Percentiles rank a stretch among this genome's conserved stretches.
phyloP scores from a whole-genome alignment of 192 early-diverging fungal species.

The Coemansia sp. region DNA sequence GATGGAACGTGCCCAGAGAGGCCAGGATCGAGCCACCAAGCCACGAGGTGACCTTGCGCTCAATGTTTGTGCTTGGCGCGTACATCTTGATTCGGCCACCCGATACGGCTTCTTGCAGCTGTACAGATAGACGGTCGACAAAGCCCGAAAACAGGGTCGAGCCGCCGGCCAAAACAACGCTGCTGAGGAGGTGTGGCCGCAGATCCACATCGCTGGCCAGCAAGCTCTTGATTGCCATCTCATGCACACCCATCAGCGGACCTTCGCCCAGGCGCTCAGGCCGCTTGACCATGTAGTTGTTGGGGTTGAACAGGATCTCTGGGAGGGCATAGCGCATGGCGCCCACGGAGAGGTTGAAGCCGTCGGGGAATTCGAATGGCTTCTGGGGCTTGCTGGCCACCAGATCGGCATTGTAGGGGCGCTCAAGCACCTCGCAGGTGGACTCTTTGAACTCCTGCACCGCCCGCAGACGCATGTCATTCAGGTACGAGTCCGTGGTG shows the following conservation, averaged over 20 bases:
- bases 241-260: conserved; percentile 58
- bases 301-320: conserved; percentile 85
- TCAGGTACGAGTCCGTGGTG: conserved; percentile 57
- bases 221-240: conserved; percentile 72
- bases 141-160: conserved; percentile 85
- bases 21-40: conserved; percentile 94
- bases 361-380: conserved; percentile 93
- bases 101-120: conserved; percentile 27
- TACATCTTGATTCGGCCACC: conserved; percentile 74
- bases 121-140: conserved; percentile 65
- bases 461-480: conserved; percentile 69
- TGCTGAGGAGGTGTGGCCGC: conserved; percentile 73
- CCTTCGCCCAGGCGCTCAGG: conserved; percentile 14
- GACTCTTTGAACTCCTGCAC: conserved; percentile 95
- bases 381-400: conserved; percentile 66
- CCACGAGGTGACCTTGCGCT: conserved; percentile 94
- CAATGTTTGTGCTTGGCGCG: conserved; percentile 69
- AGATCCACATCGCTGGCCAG: conserved; percentile 82
- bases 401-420: conserved; percentile 15
- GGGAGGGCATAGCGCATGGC: conserved; percentile 75
- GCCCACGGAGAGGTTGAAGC: conserved; percentile 83
- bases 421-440: conserved; percentile 71
- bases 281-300: conserved; percentile 51
- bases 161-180: conserved; percentile 88
- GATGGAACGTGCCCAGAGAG: conserved; percentile 95